phyloP scores from a whole-genome alignment of 495 filamentous ascomycete genomes.

The Opeltia flavorubescens region DNA sequence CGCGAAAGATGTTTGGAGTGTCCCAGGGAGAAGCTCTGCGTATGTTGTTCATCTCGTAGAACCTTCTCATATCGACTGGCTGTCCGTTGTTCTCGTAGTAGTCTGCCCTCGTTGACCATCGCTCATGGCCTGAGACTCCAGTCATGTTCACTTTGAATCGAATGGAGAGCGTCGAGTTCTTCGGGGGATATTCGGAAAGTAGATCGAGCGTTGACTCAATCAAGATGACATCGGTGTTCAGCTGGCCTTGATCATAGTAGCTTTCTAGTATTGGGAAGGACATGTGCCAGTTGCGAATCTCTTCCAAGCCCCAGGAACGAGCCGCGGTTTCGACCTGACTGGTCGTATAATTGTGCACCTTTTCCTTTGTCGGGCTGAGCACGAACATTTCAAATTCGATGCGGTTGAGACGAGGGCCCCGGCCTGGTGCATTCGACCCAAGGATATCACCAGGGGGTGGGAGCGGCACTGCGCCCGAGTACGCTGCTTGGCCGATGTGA shows the following conservation, averaged over 20 bases:
- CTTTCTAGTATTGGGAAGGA: conserved; percentile 31
- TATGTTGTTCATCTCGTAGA: background rate
- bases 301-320: conserved; percentile 28
- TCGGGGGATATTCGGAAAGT: conserved; percentile 31
- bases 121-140: conserved; percentile 24
- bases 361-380: conserved; percentile 24
- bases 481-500: background rate
- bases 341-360: conserved; percentile 35
- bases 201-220: conserved; percentile 34
- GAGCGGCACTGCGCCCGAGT: background rate
- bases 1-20: background rate
- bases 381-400: conserved; percentile 41
- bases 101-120: conserved; percentile 33
- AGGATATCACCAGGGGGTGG: conserved; percentile 25
- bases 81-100: conserved; percentile 22
- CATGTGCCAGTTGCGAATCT: conserved; percentile 28
- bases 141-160: conserved; percentile 31
- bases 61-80: background rate
- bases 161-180: conserved; percentile 28
- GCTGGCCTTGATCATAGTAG: conserved; percentile 22
- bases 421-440: conserved; percentile 24
- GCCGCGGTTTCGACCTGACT: conserved; percentile 27
- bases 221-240: conserved; percentile 34
- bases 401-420: conserved; percentile 20
- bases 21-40: background rate